phyloP scores from a whole-genome alignment of 2,329 filamentous ascomycete genomes.

The Fusarium coicis region DNA sequence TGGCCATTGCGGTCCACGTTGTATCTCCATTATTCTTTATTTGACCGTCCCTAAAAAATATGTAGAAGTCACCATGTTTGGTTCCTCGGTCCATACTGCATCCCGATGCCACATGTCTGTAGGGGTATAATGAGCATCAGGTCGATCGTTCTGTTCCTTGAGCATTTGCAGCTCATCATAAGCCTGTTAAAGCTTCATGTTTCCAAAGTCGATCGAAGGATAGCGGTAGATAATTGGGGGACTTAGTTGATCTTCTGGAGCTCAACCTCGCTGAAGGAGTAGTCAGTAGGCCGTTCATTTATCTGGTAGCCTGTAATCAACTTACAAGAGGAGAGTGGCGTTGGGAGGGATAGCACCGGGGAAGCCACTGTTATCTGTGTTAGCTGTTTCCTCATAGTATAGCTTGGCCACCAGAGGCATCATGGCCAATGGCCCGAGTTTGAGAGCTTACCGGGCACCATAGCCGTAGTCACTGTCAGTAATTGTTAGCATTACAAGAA shows the following conservation, averaged over 20 bases:
- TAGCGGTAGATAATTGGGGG: not conserved
- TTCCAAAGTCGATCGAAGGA: conserved; percentile 11
- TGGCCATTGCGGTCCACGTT: not conserved
- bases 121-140: conserved; percentile 23
- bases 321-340: conserved; percentile 86
- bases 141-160: not conserved
- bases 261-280: conserved; percentile 69
- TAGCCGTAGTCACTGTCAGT: conserved; percentile 70
- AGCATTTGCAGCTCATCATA: not conserved
- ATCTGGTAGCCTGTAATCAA: not conserved
- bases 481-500: conserved; percentile 26
- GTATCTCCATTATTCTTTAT: conserved; percentile 17
- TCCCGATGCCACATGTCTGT: not conserved
- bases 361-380: conserved; percentile 70
- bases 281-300: not conserved
- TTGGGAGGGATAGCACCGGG: conserved; percentile 79
- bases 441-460: conserved; percentile 64
- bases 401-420: not conserved
- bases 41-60: not conserved
- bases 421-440: not conserved
- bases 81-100: not conserved
- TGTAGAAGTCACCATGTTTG: not conserved
- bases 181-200: conserved; percentile 3
- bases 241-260: conserved; percentile 70
- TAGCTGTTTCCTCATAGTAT: not conserved